Percentiles rank a stretch among this genome's conserved stretches.
Conservation (phyloP, 192 early-diverging fungal genomes). For the Lobulomyces angularis region DNA sequence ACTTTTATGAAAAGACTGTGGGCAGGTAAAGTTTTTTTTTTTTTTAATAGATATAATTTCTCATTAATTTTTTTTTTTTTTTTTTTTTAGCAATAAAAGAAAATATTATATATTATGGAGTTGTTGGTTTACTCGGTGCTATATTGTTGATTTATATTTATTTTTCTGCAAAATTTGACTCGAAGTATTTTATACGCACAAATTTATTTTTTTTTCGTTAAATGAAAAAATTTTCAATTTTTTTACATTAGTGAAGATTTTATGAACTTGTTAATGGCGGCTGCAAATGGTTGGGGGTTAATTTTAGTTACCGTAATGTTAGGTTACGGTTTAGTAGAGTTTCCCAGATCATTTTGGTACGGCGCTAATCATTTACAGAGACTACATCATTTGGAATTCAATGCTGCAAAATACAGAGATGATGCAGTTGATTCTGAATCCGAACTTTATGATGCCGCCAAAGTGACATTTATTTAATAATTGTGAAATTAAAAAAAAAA, state of each 20-base stretch:
- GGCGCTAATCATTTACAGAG: conserved; percentile 45
- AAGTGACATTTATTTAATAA: conserved; percentile 10
- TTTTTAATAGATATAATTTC: too few species aligned
- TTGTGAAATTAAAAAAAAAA: conserved; percentile 1
- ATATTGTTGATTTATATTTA: conserved; percentile 64
- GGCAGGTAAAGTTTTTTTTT: too few species aligned
- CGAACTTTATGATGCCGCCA: conserved; percentile 56
- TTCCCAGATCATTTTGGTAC: conserved; percentile 79
- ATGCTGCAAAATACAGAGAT: conserved; percentile 64
- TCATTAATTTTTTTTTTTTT: too few species aligned
- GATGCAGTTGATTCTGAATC: conserved; percentile 67
- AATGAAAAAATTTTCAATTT: too few species aligned
- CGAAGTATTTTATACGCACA: background rate
- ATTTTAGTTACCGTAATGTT: conserved; percentile 77
- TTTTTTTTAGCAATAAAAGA: conserved; percentile 62
- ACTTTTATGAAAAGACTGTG: conserved; percentile 48
- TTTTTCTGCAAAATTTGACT: conserved; percentile 18
- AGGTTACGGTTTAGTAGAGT: conserved; percentile 83
- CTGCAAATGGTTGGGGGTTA: conserved; percentile 89
- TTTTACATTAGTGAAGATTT: conserved; percentile 48
- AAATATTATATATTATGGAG: conserved; percentile 71
- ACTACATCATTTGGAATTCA: conserved; percentile 51
- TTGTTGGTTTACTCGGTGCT: conserved; percentile 55
- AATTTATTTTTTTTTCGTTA: conserved; percentile 7
- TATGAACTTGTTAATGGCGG: conserved; percentile 74